Conservation (phyloP, 495 filamentous ascomycete genomes). For the Recurvomyces mirabilis region DNA sequence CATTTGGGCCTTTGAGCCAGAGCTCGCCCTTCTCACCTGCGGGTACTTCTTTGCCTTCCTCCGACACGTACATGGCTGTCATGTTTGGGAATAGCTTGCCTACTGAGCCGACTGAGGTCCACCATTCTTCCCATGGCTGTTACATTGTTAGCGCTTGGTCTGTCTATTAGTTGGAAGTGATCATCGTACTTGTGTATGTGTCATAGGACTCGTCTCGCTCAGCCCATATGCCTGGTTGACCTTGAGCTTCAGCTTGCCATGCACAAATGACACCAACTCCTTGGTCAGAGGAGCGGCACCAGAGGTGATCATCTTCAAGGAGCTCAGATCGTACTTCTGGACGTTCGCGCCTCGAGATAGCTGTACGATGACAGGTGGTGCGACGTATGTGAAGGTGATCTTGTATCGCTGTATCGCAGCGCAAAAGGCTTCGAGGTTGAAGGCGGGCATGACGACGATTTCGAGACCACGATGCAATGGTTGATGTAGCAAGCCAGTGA, state of each 20-base stretch:
- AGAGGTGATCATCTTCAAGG: conserved; percentile 72
- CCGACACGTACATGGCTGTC: conserved; percentile 64
- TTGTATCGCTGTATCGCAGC: conserved; percentile 58
- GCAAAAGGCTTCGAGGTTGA: conserved; percentile 73
- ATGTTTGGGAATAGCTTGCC: conserved; percentile 73
- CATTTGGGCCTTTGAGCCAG: conserved; percentile 64
- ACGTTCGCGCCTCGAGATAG: conserved; percentile 70
- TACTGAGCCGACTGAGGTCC: conserved; percentile 62
- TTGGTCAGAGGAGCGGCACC: conserved; percentile 80
- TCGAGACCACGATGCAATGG: conserved; percentile 55
- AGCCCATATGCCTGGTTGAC: conserved; percentile 38
- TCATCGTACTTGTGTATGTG: conserved; percentile 25
- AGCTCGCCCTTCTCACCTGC: conserved; percentile 38
- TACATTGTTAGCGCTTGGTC: conserved; percentile 8
- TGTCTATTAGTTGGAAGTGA: conserved; percentile 34
- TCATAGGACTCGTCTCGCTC: conserved; percentile 51
- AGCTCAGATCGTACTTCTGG: conserved; percentile 66
- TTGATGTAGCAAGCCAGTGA: conserved; percentile 51
- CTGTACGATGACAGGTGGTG: conserved; percentile 73
- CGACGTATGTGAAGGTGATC: conserved; percentile 71
- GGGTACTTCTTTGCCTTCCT: conserved; percentile 30
- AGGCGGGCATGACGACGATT: conserved; percentile 68
- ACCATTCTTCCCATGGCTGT: conserved; percentile 70
- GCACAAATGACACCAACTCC: conserved; percentile 71
- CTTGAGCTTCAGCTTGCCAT: conserved; percentile 59